phyloP scores from a whole-genome alignment of 495 filamentous ascomycete genomes.

The Aspergillus cristatus region DNA sequence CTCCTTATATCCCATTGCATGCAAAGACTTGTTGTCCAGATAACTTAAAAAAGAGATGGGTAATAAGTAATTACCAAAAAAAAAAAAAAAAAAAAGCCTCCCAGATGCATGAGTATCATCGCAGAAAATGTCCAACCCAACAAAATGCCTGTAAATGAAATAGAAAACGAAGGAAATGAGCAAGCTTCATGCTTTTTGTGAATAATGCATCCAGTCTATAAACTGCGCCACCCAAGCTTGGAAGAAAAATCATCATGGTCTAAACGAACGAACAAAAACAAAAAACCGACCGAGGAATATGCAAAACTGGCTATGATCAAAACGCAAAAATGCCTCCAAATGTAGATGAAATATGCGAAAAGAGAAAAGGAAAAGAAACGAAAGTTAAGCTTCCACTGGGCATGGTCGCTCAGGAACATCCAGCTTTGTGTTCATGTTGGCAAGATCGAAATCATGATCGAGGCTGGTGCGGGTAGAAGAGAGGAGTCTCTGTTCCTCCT shows the following conservation, averaged over 20 bases:
- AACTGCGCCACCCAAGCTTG: conserved; percentile 16
- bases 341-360: conserved; percentile 3
- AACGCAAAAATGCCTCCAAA: conserved; percentile 10
- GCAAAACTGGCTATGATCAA: conserved; percentile 4
- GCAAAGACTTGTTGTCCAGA: too few species aligned
- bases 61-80: too few species aligned
- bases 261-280: conserved; percentile 9
- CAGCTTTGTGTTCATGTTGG: conserved; percentile 17
- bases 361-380: conserved; percentile 1
- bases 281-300: conserved; percentile 7
- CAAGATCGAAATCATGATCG: conserved; percentile 26
- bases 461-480: conserved; percentile 33
- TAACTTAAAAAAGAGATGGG: too few species aligned
- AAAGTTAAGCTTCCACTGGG: conserved; percentile 1
- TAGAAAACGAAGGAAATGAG: conserved; percentile 5
- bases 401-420: conserved; percentile 8
- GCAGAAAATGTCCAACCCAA: conserved; percentile 9
- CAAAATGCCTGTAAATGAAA: too few species aligned
- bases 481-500: conserved; percentile 34
- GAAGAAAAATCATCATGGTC: conserved; percentile 12
- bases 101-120: conserved; percentile 35
- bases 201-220: conserved; percentile 20
- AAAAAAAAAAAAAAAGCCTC: conserved; percentile 19
- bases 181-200: conserved; percentile 12
- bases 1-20: too few species aligned